These are phyloP conservation scores for Plantago elongata DNA, from an alignment of 257 asterid genomes.

Conservation along the genomic window DNA sequence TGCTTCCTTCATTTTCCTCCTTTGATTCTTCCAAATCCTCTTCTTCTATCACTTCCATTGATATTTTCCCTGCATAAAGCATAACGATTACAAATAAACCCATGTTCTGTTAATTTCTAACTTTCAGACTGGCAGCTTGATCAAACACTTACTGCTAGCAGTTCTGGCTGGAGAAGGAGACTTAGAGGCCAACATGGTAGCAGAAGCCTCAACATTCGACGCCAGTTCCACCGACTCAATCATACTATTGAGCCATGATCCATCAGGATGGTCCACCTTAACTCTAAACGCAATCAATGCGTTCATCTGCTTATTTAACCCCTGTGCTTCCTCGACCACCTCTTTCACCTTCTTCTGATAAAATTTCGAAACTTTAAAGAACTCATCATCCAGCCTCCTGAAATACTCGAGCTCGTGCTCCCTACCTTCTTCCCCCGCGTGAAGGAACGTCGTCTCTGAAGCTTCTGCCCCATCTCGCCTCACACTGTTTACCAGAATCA, in stretches of 20 bases:
- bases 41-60: slow-evolving; percentile 34
- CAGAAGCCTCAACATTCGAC: slow-evolving; percentile 32
- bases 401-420: slow-evolving; percentile 36
- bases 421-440: slow-evolving; percentile 19
- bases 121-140: too few relatives aligned
- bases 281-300: slow-evolving; percentile 43
- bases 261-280: slow-evolving; percentile 35
- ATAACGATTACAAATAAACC: neutral
- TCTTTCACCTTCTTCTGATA: slow-evolving; percentile 36
- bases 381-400: slow-evolving; percentile 35
- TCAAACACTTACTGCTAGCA: slow-evolving; percentile 24
- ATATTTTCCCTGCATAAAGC: slow-evolving; percentile 26
- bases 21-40: slow-evolving; percentile 20
- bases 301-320: slow-evolving; percentile 47
- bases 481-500: slow-evolving; percentile 16
- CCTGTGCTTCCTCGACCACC: slow-evolving; percentile 39
- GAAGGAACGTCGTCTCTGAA: slow-evolving; percentile 22
- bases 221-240: slow-evolving; percentile 30
- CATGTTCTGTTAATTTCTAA: too few relatives aligned
- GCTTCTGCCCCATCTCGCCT: neutral
- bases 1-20: neutral
- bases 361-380: slow-evolving; percentile 37
- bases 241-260: slow-evolving; percentile 23
- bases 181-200: slow-evolving; percentile 28
- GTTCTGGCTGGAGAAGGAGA: slow-evolving; percentile 34